Percentiles rank a stretch among this genome's conserved stretches.
phyloP scores from a whole-genome alignment of 257 asterid species.

The Linaria vulgaris region DNA sequence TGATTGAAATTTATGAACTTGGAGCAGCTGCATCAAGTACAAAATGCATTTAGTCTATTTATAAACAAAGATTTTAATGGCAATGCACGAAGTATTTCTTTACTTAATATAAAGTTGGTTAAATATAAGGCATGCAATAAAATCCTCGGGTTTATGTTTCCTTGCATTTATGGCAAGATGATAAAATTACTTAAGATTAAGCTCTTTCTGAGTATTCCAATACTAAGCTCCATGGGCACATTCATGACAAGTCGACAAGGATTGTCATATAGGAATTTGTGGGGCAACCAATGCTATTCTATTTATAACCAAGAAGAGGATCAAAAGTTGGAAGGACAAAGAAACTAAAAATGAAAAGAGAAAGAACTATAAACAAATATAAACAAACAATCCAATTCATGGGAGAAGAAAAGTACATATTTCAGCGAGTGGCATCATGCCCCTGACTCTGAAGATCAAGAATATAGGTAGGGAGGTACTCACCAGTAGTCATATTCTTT shows the following conservation, averaged over 20 bases:
- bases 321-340: neutral
- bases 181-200: neutral
- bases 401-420: neutral
- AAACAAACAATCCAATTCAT: neutral
- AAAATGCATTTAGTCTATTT: neutral
- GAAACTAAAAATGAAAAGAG: neutral
- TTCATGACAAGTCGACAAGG: no score
- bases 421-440: slow-evolving; percentile 1
- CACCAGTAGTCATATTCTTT: no score
- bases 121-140: neutral
- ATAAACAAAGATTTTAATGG: neutral
- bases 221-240: no score
- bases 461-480: neutral
- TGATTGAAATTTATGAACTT: no score
- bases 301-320: neutral
- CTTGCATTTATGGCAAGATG: neutral
- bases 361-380: neutral
- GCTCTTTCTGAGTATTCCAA: neutral
- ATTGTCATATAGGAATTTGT: no score
- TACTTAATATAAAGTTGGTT: neutral
- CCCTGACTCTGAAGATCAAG: neutral
- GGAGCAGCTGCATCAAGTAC: neutral
- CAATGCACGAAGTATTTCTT: neutral
- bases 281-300: neutral
- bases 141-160: neutral